phyloP scores from a whole-genome alignment of 31 red algal species.

The Porphyra umbilicalis region DNA sequence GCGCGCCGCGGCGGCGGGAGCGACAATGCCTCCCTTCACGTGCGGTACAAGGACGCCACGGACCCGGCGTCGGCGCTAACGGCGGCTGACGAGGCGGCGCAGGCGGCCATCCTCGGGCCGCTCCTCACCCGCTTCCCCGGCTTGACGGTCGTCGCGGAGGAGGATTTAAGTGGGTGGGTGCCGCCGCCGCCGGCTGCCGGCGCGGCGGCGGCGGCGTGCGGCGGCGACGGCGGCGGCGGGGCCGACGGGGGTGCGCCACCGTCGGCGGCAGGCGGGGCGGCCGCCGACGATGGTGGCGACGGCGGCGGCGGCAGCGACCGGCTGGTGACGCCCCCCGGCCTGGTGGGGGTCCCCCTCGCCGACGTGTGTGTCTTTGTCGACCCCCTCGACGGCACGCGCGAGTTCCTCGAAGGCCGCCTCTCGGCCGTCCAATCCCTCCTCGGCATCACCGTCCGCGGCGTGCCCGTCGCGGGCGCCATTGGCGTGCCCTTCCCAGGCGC shows the following conservation, averaged over 20 bases:
- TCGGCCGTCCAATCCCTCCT: conserved; percentile 20
- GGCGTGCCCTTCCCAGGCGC: conserved; percentile 18
- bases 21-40: background rate
- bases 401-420: conserved; percentile 35
- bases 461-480: conserved; percentile 25
- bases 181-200: background rate
- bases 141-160: conserved; percentile 30
- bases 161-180: background rate
- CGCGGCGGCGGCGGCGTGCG: too few relatives aligned
- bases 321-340: background rate
- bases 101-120: conserved; percentile 14
- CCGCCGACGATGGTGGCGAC: background rate
- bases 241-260: background rate
- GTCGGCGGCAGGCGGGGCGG: too few relatives aligned
- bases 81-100: conserved; percentile 23
- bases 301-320: background rate
- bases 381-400: conserved; percentile 33
- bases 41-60: conserved; percentile 18
- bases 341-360: background rate
- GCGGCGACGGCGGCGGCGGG: background rate
- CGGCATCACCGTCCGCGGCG: conserved; percentile 27
- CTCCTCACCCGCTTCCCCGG: conserved; percentile 2
- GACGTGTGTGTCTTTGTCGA: conserved; percentile 48
- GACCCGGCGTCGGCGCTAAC: conserved; percentile 41
- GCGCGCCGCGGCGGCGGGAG: conserved; percentile 2